These are phyloP conservation scores for Magnusiomyces ingens DNA, from an alignment of 1,139 yeast genomes.

Conservation along the genomic window DNA sequence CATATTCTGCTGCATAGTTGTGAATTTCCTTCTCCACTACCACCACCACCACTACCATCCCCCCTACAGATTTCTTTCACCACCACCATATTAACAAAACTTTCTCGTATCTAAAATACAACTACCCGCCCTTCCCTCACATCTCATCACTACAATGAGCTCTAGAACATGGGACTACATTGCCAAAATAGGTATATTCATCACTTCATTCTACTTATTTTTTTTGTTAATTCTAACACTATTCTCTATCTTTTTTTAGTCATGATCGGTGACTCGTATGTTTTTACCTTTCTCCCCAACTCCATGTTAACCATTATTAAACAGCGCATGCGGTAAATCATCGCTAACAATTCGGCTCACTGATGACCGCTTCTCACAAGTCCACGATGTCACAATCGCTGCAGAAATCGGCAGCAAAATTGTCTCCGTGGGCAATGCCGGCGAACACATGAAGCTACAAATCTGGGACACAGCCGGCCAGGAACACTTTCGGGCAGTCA, in stretches of 20 bases:
- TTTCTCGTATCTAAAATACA: too few species aligned
- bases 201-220: neutral
- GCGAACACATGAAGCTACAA: slow-evolving; percentile 24
- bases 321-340: slow-evolving; percentile 34
- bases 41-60: too few species aligned
- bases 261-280: slow-evolving; percentile 26
- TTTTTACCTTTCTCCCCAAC: neutral
- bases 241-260: slow-evolving; percentile 8
- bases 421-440: slow-evolving; percentile 26
- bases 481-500: slow-evolving; percentile 90
- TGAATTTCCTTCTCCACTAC: too few species aligned
- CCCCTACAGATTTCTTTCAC: too few species aligned
- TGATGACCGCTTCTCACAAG: slow-evolving; percentile 32
- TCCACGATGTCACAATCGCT: slow-evolving; percentile 35
- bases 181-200: slow-evolving; percentile 22
- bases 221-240: neutral
- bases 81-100: too few species aligned
- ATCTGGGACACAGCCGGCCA: slow-evolving; percentile 84
- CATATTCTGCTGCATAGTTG: too few species aligned
- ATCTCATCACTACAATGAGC: neutral
- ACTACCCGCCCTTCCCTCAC: too few species aligned
- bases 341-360: slow-evolving; percentile 34
- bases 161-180: slow-evolving; percentile 23
- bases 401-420: slow-evolving; percentile 36
- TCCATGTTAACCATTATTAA: neutral